These are phyloP conservation scores for Citrullus colocynthis DNA, from an alignment of 306 rosid species.

Conservation along the genomic window DNA sequence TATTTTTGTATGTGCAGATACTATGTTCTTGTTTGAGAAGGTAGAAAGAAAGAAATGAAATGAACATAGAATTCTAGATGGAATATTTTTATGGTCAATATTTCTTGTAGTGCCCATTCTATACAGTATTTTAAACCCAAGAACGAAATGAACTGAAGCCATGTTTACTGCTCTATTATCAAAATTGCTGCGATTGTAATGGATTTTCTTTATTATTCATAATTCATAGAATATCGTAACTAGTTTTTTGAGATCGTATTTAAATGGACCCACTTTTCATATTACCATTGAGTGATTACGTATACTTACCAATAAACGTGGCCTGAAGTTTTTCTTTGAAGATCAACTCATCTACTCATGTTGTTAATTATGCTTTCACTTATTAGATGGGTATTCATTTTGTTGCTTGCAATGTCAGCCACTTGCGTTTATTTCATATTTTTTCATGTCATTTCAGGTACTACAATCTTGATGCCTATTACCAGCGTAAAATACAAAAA, in stretches of 20 bases:
- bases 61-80: not conserved
- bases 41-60: not conserved
- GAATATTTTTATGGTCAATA: not conserved
- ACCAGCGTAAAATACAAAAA: constrained; percentile 54
- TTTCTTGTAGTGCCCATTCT: not conserved
- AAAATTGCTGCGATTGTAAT: too few relatives aligned
- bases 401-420: not conserved
- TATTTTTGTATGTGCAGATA: not conserved
- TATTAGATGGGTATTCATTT: not conserved
- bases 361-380: not conserved
- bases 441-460: constrained; percentile 42
- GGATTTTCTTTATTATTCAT: too few relatives aligned
- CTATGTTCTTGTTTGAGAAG: not conserved
- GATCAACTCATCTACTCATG: not conserved
- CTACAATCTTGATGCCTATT: constrained; percentile 75
- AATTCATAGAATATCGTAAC: too few relatives aligned
- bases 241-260: too few relatives aligned
- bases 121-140: not conserved
- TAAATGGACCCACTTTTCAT: too few relatives aligned
- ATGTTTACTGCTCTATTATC: too few relatives aligned
- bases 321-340: not conserved
- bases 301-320: too few relatives aligned
- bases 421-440: not conserved
- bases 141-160: not conserved
- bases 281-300: too few relatives aligned